Evolutionary conservation across 208 protist genomes (phyloP).

Genomic region (Trypanosoma cruzi): DNA sequence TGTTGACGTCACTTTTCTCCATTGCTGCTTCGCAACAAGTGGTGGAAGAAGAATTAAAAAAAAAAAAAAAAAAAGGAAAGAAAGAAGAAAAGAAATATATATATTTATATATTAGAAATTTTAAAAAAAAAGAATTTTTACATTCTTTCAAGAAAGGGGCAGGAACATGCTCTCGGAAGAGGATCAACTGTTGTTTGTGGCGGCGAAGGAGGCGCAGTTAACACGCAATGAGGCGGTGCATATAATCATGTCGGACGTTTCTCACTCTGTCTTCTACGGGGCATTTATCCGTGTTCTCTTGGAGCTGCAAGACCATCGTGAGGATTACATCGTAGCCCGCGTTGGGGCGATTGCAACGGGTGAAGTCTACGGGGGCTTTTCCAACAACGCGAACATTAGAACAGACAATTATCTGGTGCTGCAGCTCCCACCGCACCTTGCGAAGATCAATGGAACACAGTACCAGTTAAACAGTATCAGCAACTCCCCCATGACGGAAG

Average conservation of each 20-base stretch:
- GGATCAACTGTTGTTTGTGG: conserved; percentile 55
- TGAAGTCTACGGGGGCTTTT: conserved; percentile 75
- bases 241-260: conserved; percentile 35
- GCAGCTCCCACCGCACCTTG: conserved; percentile 50
- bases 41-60: not conserved
- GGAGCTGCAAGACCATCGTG: conserved; percentile 46
- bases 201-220: conserved; percentile 58
- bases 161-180: conserved; percentile 42
- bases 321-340: conserved; percentile 78
- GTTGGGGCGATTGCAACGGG: conserved; percentile 46
- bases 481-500: conserved; percentile 73
- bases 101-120: conserved; percentile 1
- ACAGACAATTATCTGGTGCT: conserved; percentile 65
- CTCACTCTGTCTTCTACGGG: conserved; percentile 41
- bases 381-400: conserved; percentile 34
- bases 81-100: no score
- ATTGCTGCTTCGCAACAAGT: no score
- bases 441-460: conserved; percentile 64
- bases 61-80: not conserved
- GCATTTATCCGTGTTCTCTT: conserved; percentile 78
- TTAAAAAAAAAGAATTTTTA: no score
- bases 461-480: conserved; percentile 88
- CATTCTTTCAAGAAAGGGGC: not conserved
- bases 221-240: conserved; percentile 73
- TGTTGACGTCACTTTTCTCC: no score